Conservation (phyloP, 495 filamentous ascomycete genomes). For the Penicillium arizonense region DNA sequence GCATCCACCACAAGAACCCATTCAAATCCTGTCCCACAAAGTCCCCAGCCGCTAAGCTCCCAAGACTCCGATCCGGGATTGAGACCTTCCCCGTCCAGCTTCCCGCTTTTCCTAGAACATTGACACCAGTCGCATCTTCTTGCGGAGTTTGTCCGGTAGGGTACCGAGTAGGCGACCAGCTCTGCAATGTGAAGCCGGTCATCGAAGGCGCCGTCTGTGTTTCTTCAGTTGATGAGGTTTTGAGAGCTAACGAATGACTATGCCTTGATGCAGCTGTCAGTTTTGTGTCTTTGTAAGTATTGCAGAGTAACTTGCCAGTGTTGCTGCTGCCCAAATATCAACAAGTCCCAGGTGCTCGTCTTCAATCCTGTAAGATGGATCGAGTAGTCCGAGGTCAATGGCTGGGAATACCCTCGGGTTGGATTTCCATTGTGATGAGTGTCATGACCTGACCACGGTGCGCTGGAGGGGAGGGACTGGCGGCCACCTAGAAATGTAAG, state of each 20-base stretch:
- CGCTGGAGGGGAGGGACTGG: neutral
- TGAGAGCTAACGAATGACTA: neutral
- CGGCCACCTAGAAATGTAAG: neutral
- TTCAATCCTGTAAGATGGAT: neutral
- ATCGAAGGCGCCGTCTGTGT: constrained; percentile 12
- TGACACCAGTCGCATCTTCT: constrained; percentile 13
- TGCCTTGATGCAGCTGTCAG: neutral
- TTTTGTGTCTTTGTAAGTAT: neutral
- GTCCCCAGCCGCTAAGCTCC: neutral
- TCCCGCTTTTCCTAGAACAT: constrained; percentile 14
- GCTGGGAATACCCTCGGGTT: constrained; percentile 2
- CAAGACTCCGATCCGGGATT: constrained; percentile 17
- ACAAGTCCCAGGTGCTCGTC: neutral
- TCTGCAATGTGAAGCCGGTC: constrained; percentile 32
- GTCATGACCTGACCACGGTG: neutral
- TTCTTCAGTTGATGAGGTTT: neutral
- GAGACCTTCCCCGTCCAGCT: constrained; percentile 8
- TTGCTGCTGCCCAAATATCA: neutral
- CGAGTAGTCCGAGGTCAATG: neutral
- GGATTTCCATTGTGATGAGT: constrained; percentile 4
- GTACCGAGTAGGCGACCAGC: constrained; percentile 42
- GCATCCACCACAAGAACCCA: constrained; percentile 37
- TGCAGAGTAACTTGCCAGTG: neutral
- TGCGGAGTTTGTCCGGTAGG: constrained; percentile 22
- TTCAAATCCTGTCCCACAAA: constrained; percentile 30